These are phyloP conservation scores for Mycena belliarum DNA, from an alignment of 768 basidiomycete genomes.

Conservation along the genomic window DNA sequence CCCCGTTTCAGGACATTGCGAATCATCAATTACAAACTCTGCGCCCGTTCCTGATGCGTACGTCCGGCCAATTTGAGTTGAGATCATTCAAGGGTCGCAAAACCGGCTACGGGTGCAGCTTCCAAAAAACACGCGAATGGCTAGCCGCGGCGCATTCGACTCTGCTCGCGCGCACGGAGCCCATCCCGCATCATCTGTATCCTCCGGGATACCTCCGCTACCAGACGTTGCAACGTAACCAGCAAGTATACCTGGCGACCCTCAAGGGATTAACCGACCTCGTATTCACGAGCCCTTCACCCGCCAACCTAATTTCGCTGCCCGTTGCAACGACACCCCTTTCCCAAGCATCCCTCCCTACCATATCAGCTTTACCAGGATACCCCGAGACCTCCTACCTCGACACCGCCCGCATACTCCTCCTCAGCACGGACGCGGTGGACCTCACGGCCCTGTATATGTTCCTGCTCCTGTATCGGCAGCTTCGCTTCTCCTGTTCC, in stretches of 20 bases:
- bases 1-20: slow-evolving; percentile 75
- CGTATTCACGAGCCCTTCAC: slow-evolving; percentile 55
- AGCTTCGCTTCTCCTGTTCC: slow-evolving; percentile 59
- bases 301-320: slow-evolving; percentile 33
- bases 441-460: slow-evolving; percentile 78
- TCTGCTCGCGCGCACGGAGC: slow-evolving; percentile 39
- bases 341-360: slow-evolving; percentile 26
- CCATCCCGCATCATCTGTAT: slow-evolving; percentile 46
- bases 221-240: slow-evolving; percentile 47
- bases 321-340: slow-evolving; percentile 34
- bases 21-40: slow-evolving; percentile 93
- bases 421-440: slow-evolving; percentile 68
- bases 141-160: slow-evolving; percentile 52
- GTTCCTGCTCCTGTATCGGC: slow-evolving; percentile 79
- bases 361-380: slow-evolving; percentile 37
- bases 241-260: slow-evolving; percentile 55
- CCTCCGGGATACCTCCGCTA: slow-evolving; percentile 46
- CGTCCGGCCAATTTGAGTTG: slow-evolving; percentile 78
- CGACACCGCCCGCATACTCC: slow-evolving; percentile 68
- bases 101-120: slow-evolving; percentile 35
- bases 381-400: slow-evolving; percentile 83
- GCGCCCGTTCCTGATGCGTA: slow-evolving; percentile 85
- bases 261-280: slow-evolving; percentile 66
- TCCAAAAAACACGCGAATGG: slow-evolving; percentile 66
- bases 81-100: slow-evolving; percentile 70